phyloP scores from a whole-genome alignment of 768 basidiomycete genomes.

The Tremella yokohamensis region DNA sequence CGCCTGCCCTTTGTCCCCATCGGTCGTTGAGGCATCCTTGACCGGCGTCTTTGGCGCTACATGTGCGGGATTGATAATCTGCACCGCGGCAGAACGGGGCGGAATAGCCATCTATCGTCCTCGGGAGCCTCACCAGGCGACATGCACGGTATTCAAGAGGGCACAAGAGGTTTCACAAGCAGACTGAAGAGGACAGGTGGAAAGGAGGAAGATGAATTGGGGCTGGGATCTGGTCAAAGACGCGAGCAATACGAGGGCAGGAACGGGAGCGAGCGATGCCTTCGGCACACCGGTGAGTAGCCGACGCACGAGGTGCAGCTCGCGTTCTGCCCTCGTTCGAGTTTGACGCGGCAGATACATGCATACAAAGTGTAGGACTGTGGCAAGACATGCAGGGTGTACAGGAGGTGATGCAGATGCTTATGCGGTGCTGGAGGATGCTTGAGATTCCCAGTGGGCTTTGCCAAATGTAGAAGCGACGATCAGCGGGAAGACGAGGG shows the following conservation, averaged over 20 bases:
- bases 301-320: no score
- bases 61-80: slow-evolving; percentile 29
- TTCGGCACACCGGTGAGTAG: no score
- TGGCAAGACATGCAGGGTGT: slow-evolving; percentile 1
- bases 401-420: slow-evolving; percentile 5
- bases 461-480: slow-evolving; percentile 90
- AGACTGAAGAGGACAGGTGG: no score
- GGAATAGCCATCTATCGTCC: slow-evolving; percentile 21
- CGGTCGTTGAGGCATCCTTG: neutral
- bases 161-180: no score
- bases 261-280: no score
- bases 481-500: slow-evolving; percentile 87
- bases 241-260: no score
- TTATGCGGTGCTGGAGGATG: neutral
- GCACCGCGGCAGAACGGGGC: slow-evolving; percentile 37
- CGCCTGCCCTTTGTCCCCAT: neutral
- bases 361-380: neutral
- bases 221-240: no score
- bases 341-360: no score
- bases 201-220: no score
- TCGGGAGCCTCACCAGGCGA: no score
- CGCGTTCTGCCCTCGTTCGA: no score
- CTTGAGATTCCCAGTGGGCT: slow-evolving; percentile 51
- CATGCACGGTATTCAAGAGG: no score
- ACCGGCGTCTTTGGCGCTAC: neutral